Evolutionary conservation across 192 early-diverging fungal species (phyloP), one percentile per base, ranked within the genome.

Genomic region (Globomyces pollinis-pini): DNA sequence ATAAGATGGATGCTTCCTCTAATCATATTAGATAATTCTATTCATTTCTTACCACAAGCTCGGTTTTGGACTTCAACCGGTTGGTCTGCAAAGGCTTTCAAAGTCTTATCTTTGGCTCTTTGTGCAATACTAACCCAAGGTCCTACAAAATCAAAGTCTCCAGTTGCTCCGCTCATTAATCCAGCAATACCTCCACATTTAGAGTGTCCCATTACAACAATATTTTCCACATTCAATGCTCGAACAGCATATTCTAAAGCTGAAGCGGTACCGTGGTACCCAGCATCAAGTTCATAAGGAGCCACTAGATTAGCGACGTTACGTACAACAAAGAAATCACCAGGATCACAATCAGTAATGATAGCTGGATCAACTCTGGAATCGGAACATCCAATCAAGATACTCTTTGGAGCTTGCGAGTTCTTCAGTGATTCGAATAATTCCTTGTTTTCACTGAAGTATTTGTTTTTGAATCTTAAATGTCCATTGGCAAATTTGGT

Each of bases 281-380:
- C 57, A 5, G 33, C 36, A 33, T 72, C 67, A 26, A 26, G 23
- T 13, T 59, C 38, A 50, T 76, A 76, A 1, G 74, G 74, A 5
- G 68, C 67, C 7, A 76, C 70, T 6, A 76, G 50, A 56, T 71
- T 72, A 29, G 74, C 69, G 12, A 76, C 70, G 43, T 76, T 76
- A 13, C 74, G 64, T 24, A 76, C 59, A 15, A 76, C 62, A 66
- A 76, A 76, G 18, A 76, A 18, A 49, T 76, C 74, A 3, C 72
- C 74, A 1, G 74, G 74, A 34, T 76, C 74, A 45, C 74, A 76
- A 59, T 76, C 74, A 6, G 74, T 76, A 45, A 76, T 70, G 49
- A 76, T 72, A 6, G 74, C 74, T 12, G 74, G 74, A 45, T 76
- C 74, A 42, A 71, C 71, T 42, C 34, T 38, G 0, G 73, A 75